Conservation (phyloP, 176 grass and related monocot species). For the Bromus sterilis region DNA sequence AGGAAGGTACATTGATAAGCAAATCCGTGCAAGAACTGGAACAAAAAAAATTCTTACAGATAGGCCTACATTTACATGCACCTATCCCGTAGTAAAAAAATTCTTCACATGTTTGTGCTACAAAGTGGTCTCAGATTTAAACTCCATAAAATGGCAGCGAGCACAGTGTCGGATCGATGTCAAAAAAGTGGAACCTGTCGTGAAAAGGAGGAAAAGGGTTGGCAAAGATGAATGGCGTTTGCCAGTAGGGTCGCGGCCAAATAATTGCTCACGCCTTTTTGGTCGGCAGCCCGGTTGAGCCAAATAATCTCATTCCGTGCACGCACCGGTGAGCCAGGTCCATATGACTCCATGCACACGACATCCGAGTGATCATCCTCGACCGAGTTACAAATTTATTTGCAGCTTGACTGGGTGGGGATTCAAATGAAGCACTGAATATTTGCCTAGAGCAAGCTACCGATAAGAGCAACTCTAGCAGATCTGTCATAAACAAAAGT, state of each 20-base stretch:
- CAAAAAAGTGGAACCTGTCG: not conserved
- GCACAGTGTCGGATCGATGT: not conserved
- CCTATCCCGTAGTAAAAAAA: not conserved
- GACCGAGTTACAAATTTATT: no score
- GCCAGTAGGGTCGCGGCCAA: not conserved
- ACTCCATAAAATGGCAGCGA: not conserved
- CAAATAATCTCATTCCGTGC: not conserved
- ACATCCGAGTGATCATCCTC: no score
- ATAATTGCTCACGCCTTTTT: conserved; percentile 1
- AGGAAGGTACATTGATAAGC: no score
- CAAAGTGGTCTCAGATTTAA: not conserved
- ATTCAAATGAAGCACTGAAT: no score
- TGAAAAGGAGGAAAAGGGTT: not conserved
- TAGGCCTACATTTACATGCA: not conserved
- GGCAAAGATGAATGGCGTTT: not conserved
- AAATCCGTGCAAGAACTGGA: no score
- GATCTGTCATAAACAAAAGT: no score
- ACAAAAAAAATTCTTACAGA: not conserved
- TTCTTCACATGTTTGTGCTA: not conserved
- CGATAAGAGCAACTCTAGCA: no score
- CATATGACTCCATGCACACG: no score
- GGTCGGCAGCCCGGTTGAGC: not conserved
- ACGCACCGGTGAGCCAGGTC: no score
- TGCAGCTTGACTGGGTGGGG: no score
- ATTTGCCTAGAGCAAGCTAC: no score